Percentiles rank a stretch among this genome's conserved stretches.
Evolutionary conservation across 352 stramenopile species (phyloP).

Genomic region (Phytophthora rubi): DNA sequence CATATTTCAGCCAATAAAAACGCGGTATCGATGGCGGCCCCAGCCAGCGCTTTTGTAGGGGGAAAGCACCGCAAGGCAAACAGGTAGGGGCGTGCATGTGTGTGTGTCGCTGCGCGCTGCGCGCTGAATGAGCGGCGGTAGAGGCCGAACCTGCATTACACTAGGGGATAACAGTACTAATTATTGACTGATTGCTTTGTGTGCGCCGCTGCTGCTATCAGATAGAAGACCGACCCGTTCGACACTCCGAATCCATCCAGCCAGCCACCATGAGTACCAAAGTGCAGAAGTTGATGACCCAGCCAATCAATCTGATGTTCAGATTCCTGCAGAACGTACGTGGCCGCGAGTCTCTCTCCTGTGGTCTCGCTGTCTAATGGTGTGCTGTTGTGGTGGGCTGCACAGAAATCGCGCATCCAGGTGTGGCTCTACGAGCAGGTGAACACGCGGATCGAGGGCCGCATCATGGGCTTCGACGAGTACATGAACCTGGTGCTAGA

Average conservation of each 20-base stretch:
- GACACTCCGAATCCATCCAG: constrained; percentile 16
- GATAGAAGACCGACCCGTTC: constrained; percentile 20
- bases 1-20: not conserved
- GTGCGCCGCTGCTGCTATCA: not conserved
- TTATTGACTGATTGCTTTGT: not conserved
- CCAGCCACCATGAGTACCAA: constrained; percentile 85
- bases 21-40: not conserved
- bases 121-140: not conserved
- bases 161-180: not conserved
- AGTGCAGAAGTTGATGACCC: constrained; percentile 99
- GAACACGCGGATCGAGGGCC: constrained; percentile 98
- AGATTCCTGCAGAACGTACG: constrained; percentile 96
- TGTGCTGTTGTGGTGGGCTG: constrained; percentile 4
- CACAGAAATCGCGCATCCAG: constrained; percentile 95
- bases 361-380: constrained; percentile 1
- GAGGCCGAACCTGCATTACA: too few species aligned
- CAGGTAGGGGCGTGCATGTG: constrained; percentile 1
- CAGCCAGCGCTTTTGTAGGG: constrained; percentile 37
- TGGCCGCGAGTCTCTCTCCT: constrained; percentile 10
- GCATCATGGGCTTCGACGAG: constrained; percentile 98
- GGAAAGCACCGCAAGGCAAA: constrained; percentile 16
- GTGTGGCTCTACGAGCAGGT: constrained; percentile 99
- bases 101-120: too few species aligned
- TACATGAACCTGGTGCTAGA: constrained; percentile 99
- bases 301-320: constrained; percentile 99